Conservation (phyloP, 2,329 filamentous ascomycete species). For the Tolypocladium inflatum region DNA sequence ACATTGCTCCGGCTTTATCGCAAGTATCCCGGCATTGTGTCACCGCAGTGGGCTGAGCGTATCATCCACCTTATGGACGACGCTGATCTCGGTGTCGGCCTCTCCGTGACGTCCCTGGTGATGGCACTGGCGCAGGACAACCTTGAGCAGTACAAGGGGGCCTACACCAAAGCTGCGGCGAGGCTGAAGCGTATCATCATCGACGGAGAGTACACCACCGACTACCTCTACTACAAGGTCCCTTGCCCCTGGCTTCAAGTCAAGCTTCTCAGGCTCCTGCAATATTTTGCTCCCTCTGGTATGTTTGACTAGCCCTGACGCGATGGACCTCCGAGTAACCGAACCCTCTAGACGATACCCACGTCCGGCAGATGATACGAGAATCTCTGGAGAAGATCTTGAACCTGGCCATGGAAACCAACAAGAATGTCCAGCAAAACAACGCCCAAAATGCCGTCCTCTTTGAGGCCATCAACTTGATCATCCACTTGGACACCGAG, state of each 20-base stretch:
- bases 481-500: constrained; percentile 95
- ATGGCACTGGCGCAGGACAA: constrained; percentile 93
- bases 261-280: constrained; percentile 81
- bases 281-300: constrained; percentile 95
- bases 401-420: constrained; percentile 82
- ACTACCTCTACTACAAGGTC: constrained; percentile 99
- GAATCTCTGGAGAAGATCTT: constrained; percentile 87
- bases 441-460: constrained; percentile 97
- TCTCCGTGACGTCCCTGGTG: constrained; percentile 91
- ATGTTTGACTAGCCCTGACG: constrained; percentile 15
- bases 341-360: constrained; percentile 63
- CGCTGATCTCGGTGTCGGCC: constrained; percentile 80
- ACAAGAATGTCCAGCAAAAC: constrained; percentile 98
- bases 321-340: neutral
- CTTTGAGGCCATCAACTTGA: constrained; percentile 96
- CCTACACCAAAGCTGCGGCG: constrained; percentile 87
- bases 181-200: constrained; percentile 83
- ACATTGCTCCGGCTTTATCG: constrained; percentile 89
- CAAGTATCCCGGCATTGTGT: constrained; percentile 87
- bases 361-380: constrained; percentile 83
- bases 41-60: constrained; percentile 93
- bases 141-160: constrained; percentile 86
- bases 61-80: constrained; percentile 99
- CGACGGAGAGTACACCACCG: constrained; percentile 77
- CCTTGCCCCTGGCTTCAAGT: constrained; percentile 98